Base-by-base conservation (phyloP, 768 basidiomycete genomes). In the Suillus fuscotomentosus region DNA sequence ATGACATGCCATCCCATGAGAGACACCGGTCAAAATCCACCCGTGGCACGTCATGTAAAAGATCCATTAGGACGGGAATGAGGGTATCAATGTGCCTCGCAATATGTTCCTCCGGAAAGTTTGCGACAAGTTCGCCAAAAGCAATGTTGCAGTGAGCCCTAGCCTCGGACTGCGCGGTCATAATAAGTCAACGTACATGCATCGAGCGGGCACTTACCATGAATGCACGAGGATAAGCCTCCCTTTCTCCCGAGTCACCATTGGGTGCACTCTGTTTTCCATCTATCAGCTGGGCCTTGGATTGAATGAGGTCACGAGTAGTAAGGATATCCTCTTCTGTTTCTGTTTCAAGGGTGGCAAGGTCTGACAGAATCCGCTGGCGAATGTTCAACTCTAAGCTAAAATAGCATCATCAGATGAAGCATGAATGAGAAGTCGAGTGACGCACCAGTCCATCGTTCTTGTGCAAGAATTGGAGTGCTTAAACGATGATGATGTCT, bases 341-440 rank as follows among this genome's bases (percentile, higher is more conserved):
- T 39, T 82, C 80, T 20, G 82, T 81, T 60, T 84, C 77, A 69
- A 83, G 86, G 22, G 79, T 78, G 5, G 89, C 91, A 63, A 95
- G 82, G 76, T 94, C 91, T 31, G 87, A 84, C 24, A 94, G 75
- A 65, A 95, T 89, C 64, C 83, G 82, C 68, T 91, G 91, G 66
- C 87, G 88, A 60, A 93, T 87, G 72, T 91, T 88, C 24, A 94
- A 76, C 73, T 95, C 92, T 20, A 94, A 79, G 72, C 92, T 94
- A 67, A 1, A 31, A 20, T 60, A 17, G 22, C 34, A 36, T 14
- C 60, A 50, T 70, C 59, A 62, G 61, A 45, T 57, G 14, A 60
- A n/a, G 22, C 24, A 39, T 43, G 51, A 43, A 36, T 42, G 38
- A 39, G 34, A 20, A 60, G 5, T 31, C 50, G 0, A 60, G 54